Evolutionary conservation across 2,329 filamentous ascomycete genomes (phyloP).

Genomic region (Clonostachys rosea): DNA sequence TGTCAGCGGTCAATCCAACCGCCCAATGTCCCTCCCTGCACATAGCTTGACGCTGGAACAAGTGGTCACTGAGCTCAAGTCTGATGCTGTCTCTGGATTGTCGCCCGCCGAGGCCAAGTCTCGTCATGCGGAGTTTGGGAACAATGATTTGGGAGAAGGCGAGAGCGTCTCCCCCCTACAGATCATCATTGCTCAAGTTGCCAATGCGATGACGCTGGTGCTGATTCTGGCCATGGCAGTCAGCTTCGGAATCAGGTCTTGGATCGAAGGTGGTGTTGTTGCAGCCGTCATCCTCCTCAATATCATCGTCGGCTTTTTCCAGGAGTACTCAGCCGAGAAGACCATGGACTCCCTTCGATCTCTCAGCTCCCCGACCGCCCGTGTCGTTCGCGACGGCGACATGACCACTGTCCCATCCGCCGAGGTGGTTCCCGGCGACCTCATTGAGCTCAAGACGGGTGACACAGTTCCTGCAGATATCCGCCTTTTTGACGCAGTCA

Average conservation of each 20-base stretch:
- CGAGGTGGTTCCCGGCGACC: slow-evolving; percentile 50
- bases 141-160: slow-evolving; percentile 45
- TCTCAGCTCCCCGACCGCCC: slow-evolving; percentile 26
- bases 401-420: slow-evolving; percentile 21
- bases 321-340: slow-evolving; percentile 33
- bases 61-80: slow-evolving; percentile 47
- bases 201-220: slow-evolving; percentile 56
- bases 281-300: slow-evolving; percentile 47
- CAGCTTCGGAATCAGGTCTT: slow-evolving; percentile 44
- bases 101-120: slow-evolving; percentile 40
- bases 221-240: slow-evolving; percentile 57
- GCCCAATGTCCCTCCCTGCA: slow-evolving; percentile 54
- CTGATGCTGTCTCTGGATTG: slow-evolving; percentile 48
- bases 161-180: slow-evolving; percentile 46
- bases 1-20: slow-evolving; percentile 31
- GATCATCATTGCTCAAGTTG: slow-evolving; percentile 53
- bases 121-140: slow-evolving; percentile 46
- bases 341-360: slow-evolving; percentile 32
- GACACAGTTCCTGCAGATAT: slow-evolving; percentile 54
- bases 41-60: slow-evolving; percentile 50
- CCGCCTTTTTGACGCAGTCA: slow-evolving; percentile 48
- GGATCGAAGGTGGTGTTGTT: slow-evolving; percentile 48
- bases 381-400: slow-evolving; percentile 28
- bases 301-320: slow-evolving; percentile 41
- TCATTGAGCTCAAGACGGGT: slow-evolving; percentile 42